Percentiles rank a stretch among this genome's conserved stretches.
Evolutionary conservation across 345 rosid genomes (phyloP).

Genomic region (Ricinus communis): DNA sequence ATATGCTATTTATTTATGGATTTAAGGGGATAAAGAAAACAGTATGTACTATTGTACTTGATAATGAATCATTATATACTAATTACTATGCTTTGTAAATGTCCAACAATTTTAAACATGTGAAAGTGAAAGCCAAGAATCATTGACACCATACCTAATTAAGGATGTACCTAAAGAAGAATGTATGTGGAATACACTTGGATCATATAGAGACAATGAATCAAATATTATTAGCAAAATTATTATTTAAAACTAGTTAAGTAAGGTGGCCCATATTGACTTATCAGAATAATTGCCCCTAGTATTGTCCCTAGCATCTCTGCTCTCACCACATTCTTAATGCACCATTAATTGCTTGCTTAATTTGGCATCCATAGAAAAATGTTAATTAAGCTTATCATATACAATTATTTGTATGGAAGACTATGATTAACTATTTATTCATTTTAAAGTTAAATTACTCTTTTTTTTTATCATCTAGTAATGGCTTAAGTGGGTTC

Average conservation of each 20-base stretch:
- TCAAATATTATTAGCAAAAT: not conserved
- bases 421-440: too few relatives aligned
- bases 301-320: too few relatives aligned
- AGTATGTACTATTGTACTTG: too few relatives aligned
- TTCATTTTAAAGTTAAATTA: too few relatives aligned
- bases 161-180: not conserved
- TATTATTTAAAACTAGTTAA: not conserved
- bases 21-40: too few relatives aligned
- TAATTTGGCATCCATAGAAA: too few relatives aligned
- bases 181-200: not conserved
- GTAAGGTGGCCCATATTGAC: not conserved
- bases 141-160: conserved; percentile 6
- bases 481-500: too few relatives aligned
- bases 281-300: not conserved
- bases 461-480: too few relatives aligned
- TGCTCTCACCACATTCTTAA: not conserved
- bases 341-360: too few relatives aligned
- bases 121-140: not conserved
- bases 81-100: conserved; percentile 9
- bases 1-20: too few relatives aligned
- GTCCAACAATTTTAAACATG: not conserved
- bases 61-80: not conserved
- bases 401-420: too few relatives aligned
- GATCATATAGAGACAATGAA: not conserved
- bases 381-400: too few relatives aligned